Percentiles rank a stretch among this genome's conserved stretches.
These are phyloP conservation scores for Phyllosticta citrichinensis DNA, from an alignment of 2,329 filamentous ascomycete genomes.

Conservation along the genomic window DNA sequence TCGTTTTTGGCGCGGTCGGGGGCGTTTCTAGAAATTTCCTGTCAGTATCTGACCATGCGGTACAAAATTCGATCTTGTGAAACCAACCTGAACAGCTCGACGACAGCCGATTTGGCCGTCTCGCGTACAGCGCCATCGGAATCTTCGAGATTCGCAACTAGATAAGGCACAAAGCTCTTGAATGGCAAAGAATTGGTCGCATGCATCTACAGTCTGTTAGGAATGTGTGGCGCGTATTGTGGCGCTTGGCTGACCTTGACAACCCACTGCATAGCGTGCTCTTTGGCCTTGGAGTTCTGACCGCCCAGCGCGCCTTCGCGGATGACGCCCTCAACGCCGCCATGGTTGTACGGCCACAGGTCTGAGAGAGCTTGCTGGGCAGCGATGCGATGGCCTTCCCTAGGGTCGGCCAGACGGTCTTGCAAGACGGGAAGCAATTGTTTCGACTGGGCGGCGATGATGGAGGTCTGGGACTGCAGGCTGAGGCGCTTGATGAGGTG, in stretches of 20 bases:
- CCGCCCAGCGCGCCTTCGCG: conserved; percentile 68
- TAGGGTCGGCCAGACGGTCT: conserved; percentile 78
- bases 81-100: conserved; percentile 69
- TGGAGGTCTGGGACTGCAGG: conserved; percentile 69
- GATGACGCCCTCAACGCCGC: conserved; percentile 70
- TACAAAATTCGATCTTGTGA: neutral
- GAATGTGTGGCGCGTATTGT: neutral
- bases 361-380: conserved; percentile 69
- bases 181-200: conserved; percentile 70
- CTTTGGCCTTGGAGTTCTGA: conserved; percentile 76
- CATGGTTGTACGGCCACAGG: conserved; percentile 58
- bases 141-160: conserved; percentile 84
- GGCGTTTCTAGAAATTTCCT: conserved; percentile 48
- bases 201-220: conserved; percentile 54
- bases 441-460: conserved; percentile 58
- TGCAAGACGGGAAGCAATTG: conserved; percentile 65
- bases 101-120: conserved; percentile 68
- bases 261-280: conserved; percentile 76
- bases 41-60: neutral
- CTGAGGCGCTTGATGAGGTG: conserved; percentile 79
- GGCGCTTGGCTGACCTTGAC: conserved; percentile 46
- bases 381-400: conserved; percentile 70
- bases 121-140: conserved; percentile 82
- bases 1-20: conserved; percentile 79
- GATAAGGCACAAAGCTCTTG: conserved; percentile 66